Conservation (phyloP, 106 monocot genomes). For the Vanilla planifolia region DNA sequence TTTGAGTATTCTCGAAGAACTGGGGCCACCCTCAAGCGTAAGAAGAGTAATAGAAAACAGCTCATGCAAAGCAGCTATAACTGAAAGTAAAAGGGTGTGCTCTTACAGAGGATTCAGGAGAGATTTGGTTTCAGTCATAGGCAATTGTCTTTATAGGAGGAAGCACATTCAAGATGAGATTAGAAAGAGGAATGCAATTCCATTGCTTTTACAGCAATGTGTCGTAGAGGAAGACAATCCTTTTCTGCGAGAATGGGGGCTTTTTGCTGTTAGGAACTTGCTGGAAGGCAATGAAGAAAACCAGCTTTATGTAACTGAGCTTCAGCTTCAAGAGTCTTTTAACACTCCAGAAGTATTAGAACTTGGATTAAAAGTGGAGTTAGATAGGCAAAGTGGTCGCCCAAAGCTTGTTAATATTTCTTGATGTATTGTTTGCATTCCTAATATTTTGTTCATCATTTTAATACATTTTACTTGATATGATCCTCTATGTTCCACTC, state of each 20-base stretch:
- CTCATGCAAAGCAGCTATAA: not conserved
- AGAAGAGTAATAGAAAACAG: conserved; percentile 31
- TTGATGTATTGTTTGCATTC: too few species aligned
- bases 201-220: conserved; percentile 79
- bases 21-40: conserved; percentile 59
- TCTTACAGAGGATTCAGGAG: conserved; percentile 78
- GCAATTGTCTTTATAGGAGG: conserved; percentile 43
- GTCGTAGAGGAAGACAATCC: conserved; percentile 82
- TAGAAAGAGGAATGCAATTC: conserved; percentile 50
- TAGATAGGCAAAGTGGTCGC: conserved; percentile 41
- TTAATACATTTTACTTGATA: too few species aligned
- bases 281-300: conserved; percentile 80
- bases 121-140: conserved; percentile 80
- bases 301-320: conserved; percentile 46
- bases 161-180: conserved; percentile 77
- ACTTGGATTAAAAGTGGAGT: conserved; percentile 66
- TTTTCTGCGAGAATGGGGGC: conserved; percentile 84
- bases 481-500: too few species aligned
- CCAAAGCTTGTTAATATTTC: conserved; percentile 67
- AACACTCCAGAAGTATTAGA: conserved; percentile 46
- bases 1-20: conserved; percentile 46
- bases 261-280: conserved; percentile 55
- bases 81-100: conserved; percentile 27
- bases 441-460: too few species aligned
- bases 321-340: conserved; percentile 58